These are phyloP conservation scores for Leishmania guyanensis DNA, from an alignment of 208 protist genomes.

Conservation along the genomic window DNA sequence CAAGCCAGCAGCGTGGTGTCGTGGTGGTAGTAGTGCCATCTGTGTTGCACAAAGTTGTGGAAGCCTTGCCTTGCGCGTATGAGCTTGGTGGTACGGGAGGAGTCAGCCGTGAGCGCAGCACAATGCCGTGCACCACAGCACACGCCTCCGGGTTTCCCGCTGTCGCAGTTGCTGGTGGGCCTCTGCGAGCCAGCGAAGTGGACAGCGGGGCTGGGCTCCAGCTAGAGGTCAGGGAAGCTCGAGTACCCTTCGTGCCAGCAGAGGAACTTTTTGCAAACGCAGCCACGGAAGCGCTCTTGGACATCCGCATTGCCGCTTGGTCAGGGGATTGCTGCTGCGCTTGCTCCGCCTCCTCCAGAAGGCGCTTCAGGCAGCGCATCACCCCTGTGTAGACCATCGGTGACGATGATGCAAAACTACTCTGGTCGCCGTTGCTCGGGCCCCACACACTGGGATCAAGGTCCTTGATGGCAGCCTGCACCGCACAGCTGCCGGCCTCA, in stretches of 20 bases:
- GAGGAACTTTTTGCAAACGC: background rate
- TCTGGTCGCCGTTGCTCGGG: background rate
- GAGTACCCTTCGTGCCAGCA: background rate
- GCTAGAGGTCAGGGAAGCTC: background rate
- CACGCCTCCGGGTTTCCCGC: background rate
- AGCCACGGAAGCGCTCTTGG: background rate
- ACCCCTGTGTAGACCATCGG: constrained; percentile 10
- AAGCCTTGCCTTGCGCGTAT: background rate
- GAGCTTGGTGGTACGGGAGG: background rate
- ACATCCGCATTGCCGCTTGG: background rate
- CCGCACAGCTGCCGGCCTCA: constrained; percentile 1
- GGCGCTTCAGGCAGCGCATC: background rate
- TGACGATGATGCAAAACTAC: background rate
- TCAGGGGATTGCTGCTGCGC: background rate
- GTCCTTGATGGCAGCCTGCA: constrained; percentile 10
- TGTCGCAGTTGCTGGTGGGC: background rate
- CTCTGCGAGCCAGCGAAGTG: background rate
- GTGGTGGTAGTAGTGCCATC: background rate
- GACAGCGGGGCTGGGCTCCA: background rate
- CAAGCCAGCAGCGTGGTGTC: constrained; percentile 10
- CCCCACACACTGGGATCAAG: background rate
- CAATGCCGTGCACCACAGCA: constrained; percentile 50
- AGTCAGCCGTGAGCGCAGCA: constrained; percentile 40
- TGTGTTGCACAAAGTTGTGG: background rate
- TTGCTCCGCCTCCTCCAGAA: constrained; percentile 2